These are phyloP conservation scores for Lecanicillium sp. DNA, from an alignment of 2,329 filamentous ascomycete genomes.

Conservation along the genomic window DNA sequence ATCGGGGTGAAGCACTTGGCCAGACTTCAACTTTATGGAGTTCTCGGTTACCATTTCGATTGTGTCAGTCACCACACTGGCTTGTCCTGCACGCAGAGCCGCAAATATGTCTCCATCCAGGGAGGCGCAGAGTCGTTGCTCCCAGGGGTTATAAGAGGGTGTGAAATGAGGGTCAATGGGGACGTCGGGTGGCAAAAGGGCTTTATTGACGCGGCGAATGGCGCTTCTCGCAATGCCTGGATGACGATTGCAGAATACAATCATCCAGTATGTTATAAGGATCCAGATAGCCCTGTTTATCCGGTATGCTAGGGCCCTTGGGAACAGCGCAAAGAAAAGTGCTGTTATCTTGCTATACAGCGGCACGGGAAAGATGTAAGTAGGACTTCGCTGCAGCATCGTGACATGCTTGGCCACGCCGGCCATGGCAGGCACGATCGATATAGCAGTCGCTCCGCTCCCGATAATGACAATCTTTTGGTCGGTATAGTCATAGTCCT, in stretches of 20 bases:
- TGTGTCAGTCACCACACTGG: slow-evolving; percentile 40
- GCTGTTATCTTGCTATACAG: slow-evolving; percentile 28
- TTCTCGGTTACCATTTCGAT: slow-evolving; percentile 42
- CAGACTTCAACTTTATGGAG: slow-evolving; percentile 40
- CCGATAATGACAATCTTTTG: slow-evolving; percentile 69
- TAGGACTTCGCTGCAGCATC: slow-evolving; percentile 74
- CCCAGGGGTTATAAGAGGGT: slow-evolving; percentile 58
- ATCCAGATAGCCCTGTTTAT: slow-evolving; percentile 30
- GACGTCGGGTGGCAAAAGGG: slow-evolving; percentile 44
- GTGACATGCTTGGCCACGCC: slow-evolving; percentile 59
- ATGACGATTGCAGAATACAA: slow-evolving; percentile 34
- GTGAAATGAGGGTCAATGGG: slow-evolving; percentile 56
- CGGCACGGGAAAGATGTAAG: slow-evolving; percentile 54
- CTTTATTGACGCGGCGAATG: slow-evolving; percentile 33
- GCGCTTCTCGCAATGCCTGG: slow-evolving; percentile 15
- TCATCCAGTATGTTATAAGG: slow-evolving; percentile 8
- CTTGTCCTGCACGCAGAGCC: slow-evolving; percentile 29
- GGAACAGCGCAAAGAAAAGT: slow-evolving; percentile 35
- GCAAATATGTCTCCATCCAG: slow-evolving; percentile 50
- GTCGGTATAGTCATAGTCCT: slow-evolving; percentile 54
- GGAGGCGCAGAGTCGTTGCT: slow-evolving; percentile 67
- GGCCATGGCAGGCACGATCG: slow-evolving; percentile 63
- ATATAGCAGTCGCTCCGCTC: slow-evolving; percentile 74
- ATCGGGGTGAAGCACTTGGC: slow-evolving; percentile 49
- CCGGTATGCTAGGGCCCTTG: slow-evolving; percentile 35